A percentile compares a stretch with the other conserved stretches of the same genome.
phyloP scores from a whole-genome alignment of 2,329 filamentous ascomycete genomes.

The Hymenoscyphus infarciens region DNA sequence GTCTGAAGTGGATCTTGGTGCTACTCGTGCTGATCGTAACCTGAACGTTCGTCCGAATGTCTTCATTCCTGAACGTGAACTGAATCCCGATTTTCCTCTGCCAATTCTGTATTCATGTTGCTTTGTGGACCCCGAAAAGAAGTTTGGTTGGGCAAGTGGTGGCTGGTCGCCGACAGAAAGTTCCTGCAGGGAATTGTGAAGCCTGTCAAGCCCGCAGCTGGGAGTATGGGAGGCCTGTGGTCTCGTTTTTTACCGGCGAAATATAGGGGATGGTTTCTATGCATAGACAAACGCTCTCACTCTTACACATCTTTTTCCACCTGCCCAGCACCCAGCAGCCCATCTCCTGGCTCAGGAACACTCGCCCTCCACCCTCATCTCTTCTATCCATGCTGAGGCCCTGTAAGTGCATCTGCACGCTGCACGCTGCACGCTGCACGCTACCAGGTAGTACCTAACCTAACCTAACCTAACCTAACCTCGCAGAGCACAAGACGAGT shows the following conservation, averaged over 20 bases:
- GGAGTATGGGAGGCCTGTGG: no score
- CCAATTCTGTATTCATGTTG: neutral
- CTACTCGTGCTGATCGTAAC: constrained; percentile 1
- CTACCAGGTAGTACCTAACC: no score
- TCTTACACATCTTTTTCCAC: neutral
- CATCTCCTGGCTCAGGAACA: neutral
- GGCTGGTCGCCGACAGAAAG: neutral
- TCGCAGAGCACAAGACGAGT: no score
- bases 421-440: neutral
- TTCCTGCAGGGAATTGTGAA: neutral
- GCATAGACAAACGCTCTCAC: constrained; percentile 10
- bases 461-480: no score
- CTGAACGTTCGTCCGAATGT: neutral
- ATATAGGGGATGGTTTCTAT: constrained; percentile 4
- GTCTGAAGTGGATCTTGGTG: neutral
- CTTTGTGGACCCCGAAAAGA: neutral
- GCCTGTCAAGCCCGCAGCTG: neutral
- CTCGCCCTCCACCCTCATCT: neutral
- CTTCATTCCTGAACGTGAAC: neutral
- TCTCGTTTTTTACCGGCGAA: neutral
- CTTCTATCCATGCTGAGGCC: neutral
- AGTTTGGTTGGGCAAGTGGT: neutral
- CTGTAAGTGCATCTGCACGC: neutral
- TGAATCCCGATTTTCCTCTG: neutral
- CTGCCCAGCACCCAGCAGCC: constrained; percentile 1